Evolutionary conservation across 768 basidiomycete genomes (phyloP).

Genomic region (Pleurotus djamor): DNA sequence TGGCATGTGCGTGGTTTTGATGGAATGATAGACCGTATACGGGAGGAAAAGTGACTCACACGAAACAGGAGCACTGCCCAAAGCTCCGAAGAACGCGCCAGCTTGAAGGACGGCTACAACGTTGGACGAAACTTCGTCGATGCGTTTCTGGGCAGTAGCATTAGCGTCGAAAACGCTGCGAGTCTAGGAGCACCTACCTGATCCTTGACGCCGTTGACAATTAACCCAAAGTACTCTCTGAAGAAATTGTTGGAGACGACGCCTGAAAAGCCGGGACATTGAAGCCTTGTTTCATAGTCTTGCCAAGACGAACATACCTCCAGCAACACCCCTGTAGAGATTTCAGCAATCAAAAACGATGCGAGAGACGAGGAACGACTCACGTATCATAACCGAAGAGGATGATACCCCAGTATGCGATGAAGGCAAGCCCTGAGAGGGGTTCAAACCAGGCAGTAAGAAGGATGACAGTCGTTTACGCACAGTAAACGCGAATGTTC

Average conservation of each 20-base stretch:
- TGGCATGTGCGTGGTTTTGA: not conserved
- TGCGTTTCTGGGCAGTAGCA: not conserved
- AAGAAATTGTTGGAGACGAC: constrained; percentile 6
- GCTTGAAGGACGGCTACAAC: constrained; percentile 88
- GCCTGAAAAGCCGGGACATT: not conserved
- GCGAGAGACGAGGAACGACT: constrained; percentile 17
- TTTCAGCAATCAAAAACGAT: not conserved
- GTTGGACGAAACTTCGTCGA: constrained; percentile 63
- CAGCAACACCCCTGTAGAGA: not conserved
- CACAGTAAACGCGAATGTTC: not conserved
- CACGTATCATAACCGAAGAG: constrained; percentile 81
- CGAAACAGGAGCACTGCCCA: constrained; percentile 69
- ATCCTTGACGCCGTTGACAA: not conserved
- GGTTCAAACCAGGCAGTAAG: not conserved
- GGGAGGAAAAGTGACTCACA: constrained; percentile 32
- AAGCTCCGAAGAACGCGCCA: constrained; percentile 85
- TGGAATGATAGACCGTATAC: not conserved
- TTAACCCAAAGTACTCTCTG: not conserved
- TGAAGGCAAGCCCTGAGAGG: constrained; percentile 61
- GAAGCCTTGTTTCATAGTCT: not conserved
- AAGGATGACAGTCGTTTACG: not conserved
- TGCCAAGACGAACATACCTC: not conserved
- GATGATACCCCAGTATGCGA: constrained; percentile 79
- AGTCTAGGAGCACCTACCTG: not conserved
- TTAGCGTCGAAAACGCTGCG: not conserved